Evolutionary conservation across 2,329 filamentous ascomycete genomes (phyloP).

Genomic region (Alternaria sp.): DNA sequence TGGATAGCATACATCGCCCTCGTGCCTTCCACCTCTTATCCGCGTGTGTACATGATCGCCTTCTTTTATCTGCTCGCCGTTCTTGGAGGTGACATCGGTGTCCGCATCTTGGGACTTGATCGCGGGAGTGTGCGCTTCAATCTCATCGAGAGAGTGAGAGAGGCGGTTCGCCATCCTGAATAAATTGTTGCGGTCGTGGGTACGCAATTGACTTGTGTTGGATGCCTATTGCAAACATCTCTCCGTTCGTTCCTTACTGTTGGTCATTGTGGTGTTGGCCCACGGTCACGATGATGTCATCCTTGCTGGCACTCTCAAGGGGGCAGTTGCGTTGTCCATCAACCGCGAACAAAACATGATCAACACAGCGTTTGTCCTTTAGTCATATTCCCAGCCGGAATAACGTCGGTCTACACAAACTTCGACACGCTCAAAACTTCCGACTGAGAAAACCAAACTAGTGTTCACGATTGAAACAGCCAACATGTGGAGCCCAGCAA

Average conservation of each 20-base stretch:
- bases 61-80: slow-evolving; percentile 47
- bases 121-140: slow-evolving; percentile 2
- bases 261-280: background rate
- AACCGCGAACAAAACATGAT: background rate
- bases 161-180: slow-evolving; percentile 6
- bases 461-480: background rate
- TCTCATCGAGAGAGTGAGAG: slow-evolving; percentile 6
- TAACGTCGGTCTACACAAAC: background rate
- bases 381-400: background rate
- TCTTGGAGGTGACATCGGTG: slow-evolving; percentile 39
- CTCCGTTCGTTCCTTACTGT: background rate
- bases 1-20: slow-evolving; percentile 40
- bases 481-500: background rate
- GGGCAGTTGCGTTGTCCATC: background rate
- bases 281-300: slow-evolving; percentile 7
- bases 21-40: slow-evolving; percentile 49
- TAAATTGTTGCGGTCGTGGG: background rate
- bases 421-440: background rate
- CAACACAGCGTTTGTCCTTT: background rate
- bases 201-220: background rate
- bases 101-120: background rate
- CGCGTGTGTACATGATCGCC: slow-evolving; percentile 52
- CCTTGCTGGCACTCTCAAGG: background rate
- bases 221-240: background rate
- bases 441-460: background rate